These are phyloP conservation scores for Nitzschia inconspicua DNA, from an alignment of 108 stramenopile species.

Conservation along the genomic window DNA sequence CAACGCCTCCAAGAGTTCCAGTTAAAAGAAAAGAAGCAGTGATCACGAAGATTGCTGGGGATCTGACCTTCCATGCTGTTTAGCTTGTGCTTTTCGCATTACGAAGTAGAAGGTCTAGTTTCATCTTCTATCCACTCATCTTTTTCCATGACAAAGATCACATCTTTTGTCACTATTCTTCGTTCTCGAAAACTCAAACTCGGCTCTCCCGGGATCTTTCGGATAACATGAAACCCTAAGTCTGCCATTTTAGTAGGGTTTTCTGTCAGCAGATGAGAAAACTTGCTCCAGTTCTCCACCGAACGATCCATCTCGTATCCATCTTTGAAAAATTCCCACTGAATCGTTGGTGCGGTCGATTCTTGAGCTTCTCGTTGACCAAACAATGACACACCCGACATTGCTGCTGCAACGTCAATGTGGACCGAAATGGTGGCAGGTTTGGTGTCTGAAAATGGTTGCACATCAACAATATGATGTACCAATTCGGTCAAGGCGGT, in stretches of 20 bases:
- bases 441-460: neutral
- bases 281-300: slow-evolving; percentile 11
- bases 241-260: slow-evolving; percentile 11
- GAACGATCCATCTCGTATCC: slow-evolving; percentile 80
- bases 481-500: slow-evolving; percentile 47
- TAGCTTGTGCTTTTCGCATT: too few relatives aligned
- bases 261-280: slow-evolving; percentile 72
- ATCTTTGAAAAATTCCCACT: slow-evolving; percentile 60
- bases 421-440: slow-evolving; percentile 34
- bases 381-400: slow-evolving; percentile 89
- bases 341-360: slow-evolving; percentile 6
- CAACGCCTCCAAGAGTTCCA: slow-evolving; percentile 8
- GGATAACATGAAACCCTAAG: slow-evolving; percentile 51
- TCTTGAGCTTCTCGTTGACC: slow-evolving; percentile 59
- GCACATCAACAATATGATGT: slow-evolving; percentile 28
- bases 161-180: slow-evolving; percentile 45
- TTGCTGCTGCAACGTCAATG: slow-evolving; percentile 82
- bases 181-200: slow-evolving; percentile 39
- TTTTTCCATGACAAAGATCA: slow-evolving; percentile 64
- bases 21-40: slow-evolving; percentile 17
- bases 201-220: slow-evolving; percentile 61
- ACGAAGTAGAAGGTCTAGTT: too few relatives aligned
- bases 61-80: neutral
- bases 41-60: neutral
- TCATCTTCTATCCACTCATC: slow-evolving; percentile 1